Percentiles rank a stretch among this genome's conserved stretches.
Conservation (phyloP, 208 protist genomes). For the Vickermania spadyakhi region DNA sequence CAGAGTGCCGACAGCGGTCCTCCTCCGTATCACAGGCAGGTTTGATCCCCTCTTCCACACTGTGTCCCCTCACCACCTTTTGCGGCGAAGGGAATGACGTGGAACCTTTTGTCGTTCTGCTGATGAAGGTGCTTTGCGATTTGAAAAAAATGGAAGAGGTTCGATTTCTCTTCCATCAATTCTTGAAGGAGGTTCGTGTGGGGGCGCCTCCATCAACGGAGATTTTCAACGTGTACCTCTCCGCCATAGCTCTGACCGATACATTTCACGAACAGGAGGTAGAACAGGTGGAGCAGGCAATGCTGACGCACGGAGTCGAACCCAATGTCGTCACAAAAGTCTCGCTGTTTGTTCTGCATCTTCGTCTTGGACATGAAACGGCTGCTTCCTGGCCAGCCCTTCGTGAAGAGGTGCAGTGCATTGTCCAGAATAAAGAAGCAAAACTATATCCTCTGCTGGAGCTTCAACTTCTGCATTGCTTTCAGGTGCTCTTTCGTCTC, state of each 20-base stretch:
- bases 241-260: constrained; percentile 78
- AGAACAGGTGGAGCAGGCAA: constrained; percentile 69
- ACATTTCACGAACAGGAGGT: constrained; percentile 84
- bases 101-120: constrained; percentile 59
- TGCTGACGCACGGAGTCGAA: constrained; percentile 32
- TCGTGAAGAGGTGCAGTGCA: constrained; percentile 28
- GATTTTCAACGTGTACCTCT: constrained; percentile 82
- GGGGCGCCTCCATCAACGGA: constrained; percentile 34
- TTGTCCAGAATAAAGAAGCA: constrained; percentile 13
- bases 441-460: constrained; percentile 47
- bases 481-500: constrained; percentile 69
- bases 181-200: constrained; percentile 44
- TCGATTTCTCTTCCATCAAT: constrained; percentile 86
- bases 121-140: constrained; percentile 85
- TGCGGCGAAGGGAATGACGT: constrained; percentile 48
- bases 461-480: constrained; percentile 70
- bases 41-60: not conserved
- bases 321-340: constrained; percentile 71
- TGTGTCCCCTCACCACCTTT: constrained; percentile 66
- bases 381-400: constrained; percentile 38
- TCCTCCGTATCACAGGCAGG: not conserved
- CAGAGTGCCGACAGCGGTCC: not conserved
- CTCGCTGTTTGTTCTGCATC: constrained; percentile 77
- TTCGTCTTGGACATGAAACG: constrained; percentile 57
- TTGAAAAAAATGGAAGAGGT: constrained; percentile 75